Evolutionary conservation across 2,329 filamentous ascomycete species (phyloP).

Genomic region (Fusarium pilosicola): DNA sequence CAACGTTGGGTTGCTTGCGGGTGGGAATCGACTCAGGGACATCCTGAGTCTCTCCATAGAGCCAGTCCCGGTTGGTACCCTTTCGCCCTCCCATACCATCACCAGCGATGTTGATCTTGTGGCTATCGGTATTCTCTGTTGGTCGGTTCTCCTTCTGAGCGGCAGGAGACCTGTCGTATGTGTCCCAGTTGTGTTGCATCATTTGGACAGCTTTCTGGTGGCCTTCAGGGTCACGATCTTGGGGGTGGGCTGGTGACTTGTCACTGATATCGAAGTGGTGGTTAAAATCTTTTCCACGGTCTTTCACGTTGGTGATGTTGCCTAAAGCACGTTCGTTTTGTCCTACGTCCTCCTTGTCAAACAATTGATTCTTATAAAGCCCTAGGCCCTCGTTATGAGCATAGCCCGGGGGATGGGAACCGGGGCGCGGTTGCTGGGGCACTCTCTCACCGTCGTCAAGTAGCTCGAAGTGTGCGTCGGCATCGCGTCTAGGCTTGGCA

Average conservation of each 20-base stretch:
- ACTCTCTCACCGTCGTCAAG: conserved; percentile 75
- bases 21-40: conserved; percentile 37
- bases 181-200: conserved; percentile 73
- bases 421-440: conserved; percentile 57
- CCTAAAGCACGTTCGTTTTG: conserved; percentile 62
- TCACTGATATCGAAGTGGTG: conserved; percentile 82
- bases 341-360: conserved; percentile 64
- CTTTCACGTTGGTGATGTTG: conserved; percentile 77
- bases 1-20: conserved; percentile 32
- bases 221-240: conserved; percentile 63
- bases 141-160: conserved; percentile 62
- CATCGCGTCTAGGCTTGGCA: conserved; percentile 78
- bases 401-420: conserved; percentile 61
- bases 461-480: conserved; percentile 85
- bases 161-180: conserved; percentile 65
- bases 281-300: conserved; percentile 80
- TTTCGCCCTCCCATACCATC: conserved; percentile 74
- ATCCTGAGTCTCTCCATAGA: conserved; percentile 55
- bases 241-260: conserved; percentile 63
- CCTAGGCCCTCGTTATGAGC: conserved; percentile 72
- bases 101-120: conserved; percentile 60
- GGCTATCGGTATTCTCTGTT: conserved; percentile 57
- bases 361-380: conserved; percentile 82
- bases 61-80: conserved; percentile 66
- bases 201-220: conserved; percentile 77